Evolutionary conservation across 2,329 filamentous ascomycete genomes (phyloP).

Genomic region (Microdochium bolleyi): DNA sequence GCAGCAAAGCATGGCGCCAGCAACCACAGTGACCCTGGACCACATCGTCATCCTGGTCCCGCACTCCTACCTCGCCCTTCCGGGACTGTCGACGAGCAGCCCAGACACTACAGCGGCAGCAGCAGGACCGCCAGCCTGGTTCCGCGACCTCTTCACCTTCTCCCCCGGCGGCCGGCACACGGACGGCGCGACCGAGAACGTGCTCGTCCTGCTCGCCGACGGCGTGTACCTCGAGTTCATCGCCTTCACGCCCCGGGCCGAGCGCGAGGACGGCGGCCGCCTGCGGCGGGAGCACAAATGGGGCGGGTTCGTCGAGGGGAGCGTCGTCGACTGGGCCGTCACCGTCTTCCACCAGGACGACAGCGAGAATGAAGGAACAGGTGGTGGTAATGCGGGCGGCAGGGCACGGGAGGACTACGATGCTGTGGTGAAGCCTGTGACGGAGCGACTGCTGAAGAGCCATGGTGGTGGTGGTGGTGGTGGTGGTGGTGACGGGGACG

Average conservation of each 20-base stretch:
- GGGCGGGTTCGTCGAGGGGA: slow-evolving; percentile 41
- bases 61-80: slow-evolving; percentile 31
- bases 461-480: slow-evolving; percentile 9
- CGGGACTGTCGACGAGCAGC: neutral
- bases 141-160: slow-evolving; percentile 48
- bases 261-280: slow-evolving; percentile 26
- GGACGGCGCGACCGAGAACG: slow-evolving; percentile 52
- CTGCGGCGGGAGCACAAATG: slow-evolving; percentile 42
- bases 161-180: slow-evolving; percentile 54
- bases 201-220: slow-evolving; percentile 53
- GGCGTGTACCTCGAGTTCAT: slow-evolving; percentile 62
- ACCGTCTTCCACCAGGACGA: slow-evolving; percentile 24
- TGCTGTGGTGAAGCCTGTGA: slow-evolving; percentile 27
- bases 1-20: no score
- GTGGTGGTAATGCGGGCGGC: slow-evolving; percentile 6
- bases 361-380: slow-evolving; percentile 5
- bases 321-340: slow-evolving; percentile 54
- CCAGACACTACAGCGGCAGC: neutral
- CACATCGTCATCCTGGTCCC: slow-evolving; percentile 59
- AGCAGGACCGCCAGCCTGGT: slow-evolving; percentile 31
- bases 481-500: neutral
- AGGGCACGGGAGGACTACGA: neutral
- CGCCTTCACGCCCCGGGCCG: slow-evolving; percentile 43
- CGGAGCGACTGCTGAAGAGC: slow-evolving; percentile 15
- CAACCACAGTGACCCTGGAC: slow-evolving; percentile 36